A percentile compares a stretch with the other conserved stretches of the same genome.
These are phyloP conservation scores for Phalaenopsis equestris DNA, from an alignment of 106 monocot species.

Conservation along the genomic window DNA sequence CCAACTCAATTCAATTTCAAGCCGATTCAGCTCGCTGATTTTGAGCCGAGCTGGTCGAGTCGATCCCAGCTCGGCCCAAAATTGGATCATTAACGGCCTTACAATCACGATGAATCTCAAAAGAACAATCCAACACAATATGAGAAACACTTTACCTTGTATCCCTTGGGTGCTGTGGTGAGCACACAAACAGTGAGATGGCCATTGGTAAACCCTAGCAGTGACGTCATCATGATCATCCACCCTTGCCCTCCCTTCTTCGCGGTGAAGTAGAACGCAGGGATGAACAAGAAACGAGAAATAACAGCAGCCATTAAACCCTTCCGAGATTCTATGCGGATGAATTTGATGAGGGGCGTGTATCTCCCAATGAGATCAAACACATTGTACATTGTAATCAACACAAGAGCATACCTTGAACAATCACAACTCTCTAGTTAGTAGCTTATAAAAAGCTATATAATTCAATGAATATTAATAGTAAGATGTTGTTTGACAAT, in stretches of 20 bases:
- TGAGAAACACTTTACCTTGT: slow-evolving; percentile 31
- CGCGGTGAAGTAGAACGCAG: slow-evolving; percentile 62
- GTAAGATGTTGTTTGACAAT: too few relatives aligned
- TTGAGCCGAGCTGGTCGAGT: too few relatives aligned
- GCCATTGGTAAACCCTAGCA: slow-evolving; percentile 55
- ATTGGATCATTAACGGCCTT: too few relatives aligned
- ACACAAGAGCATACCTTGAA: slow-evolving; percentile 54
- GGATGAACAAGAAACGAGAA: slow-evolving; percentile 47
- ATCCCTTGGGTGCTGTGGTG: slow-evolving; percentile 43
- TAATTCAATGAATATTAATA: neutral
- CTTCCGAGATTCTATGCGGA: slow-evolving; percentile 39
- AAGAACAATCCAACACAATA: neutral
- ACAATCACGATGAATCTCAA: too few relatives aligned
- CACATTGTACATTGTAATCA: slow-evolving; percentile 58
- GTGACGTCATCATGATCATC: slow-evolving; percentile 56
- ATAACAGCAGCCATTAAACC: slow-evolving; percentile 21
- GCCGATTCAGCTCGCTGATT: too few relatives aligned
- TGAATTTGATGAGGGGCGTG: slow-evolving; percentile 18
- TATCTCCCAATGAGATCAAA: slow-evolving; percentile 60
- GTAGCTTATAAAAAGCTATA: neutral
- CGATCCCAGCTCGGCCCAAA: too few relatives aligned
- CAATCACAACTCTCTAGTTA: neutral
- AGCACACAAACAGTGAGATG: slow-evolving; percentile 56
- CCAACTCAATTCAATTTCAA: too few relatives aligned
- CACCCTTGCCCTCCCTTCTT: slow-evolving; percentile 48